Evolutionary conservation across 1,284 basidiomycete species (phyloP).

Genomic region (Puccinia novopanici): DNA sequence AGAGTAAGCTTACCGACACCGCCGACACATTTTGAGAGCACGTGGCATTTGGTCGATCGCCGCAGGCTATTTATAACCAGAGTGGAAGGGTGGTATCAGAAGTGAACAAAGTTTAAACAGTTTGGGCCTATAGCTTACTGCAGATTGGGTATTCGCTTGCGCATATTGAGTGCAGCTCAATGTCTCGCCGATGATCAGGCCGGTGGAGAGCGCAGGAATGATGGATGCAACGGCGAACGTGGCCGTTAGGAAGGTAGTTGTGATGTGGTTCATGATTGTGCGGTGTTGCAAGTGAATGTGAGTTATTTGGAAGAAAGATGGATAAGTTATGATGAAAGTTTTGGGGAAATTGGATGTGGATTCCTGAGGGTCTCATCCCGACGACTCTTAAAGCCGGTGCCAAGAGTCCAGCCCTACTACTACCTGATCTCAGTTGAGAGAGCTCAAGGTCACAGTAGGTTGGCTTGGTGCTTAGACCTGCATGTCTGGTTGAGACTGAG

Average conservation of each 20-base stretch:
- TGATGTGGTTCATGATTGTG: slow-evolving; percentile 4
- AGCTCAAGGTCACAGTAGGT: background rate
- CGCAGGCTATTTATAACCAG: background rate
- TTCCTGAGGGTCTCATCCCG: background rate
- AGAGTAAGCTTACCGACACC: background rate
- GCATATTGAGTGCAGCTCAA: slow-evolving; percentile 24
- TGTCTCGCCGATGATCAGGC: background rate
- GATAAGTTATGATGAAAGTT: slow-evolving; percentile 3
- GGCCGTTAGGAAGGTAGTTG: background rate
- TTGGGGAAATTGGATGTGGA: background rate
- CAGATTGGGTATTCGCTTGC: slow-evolving; percentile 19
- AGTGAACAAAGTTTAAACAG: background rate
- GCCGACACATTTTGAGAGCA: slow-evolving; percentile 15
- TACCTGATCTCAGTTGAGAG: background rate
- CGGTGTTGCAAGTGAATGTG: background rate
- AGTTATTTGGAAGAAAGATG: background rate
- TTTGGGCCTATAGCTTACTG: background rate
- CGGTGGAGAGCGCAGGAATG: background rate
- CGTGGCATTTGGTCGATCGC: slow-evolving; percentile 1
- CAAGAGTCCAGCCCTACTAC: background rate
- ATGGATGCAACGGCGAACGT: background rate
- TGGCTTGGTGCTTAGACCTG: slow-evolving; percentile 1
- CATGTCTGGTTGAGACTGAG: slow-evolving; percentile 21
- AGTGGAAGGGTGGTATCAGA: background rate
- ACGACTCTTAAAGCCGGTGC: background rate